These are phyloP conservation scores for Davidsoniella australis DNA, from an alignment of 2,329 filamentous ascomycete species.

Conservation along the genomic window DNA sequence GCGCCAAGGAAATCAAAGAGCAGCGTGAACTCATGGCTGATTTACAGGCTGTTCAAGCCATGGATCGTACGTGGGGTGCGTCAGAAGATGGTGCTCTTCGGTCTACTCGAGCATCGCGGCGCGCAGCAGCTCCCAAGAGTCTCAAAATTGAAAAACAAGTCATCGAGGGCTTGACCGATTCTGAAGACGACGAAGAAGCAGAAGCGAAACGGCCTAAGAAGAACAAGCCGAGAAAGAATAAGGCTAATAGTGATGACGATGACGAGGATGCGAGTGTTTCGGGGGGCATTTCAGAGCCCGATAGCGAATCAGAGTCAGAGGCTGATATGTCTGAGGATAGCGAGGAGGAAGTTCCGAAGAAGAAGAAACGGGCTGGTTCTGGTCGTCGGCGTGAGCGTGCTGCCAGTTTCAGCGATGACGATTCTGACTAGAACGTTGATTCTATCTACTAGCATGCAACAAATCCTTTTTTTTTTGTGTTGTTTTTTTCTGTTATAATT, in stretches of 20 bases:
- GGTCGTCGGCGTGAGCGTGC: background rate
- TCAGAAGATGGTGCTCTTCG: constrained; percentile 19
- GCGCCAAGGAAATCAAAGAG: constrained; percentile 76
- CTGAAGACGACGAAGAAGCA: constrained; percentile 16
- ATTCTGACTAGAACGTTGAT: background rate
- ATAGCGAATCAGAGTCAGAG: constrained; percentile 7
- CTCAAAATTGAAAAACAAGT: constrained; percentile 19
- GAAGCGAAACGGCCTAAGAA: constrained; percentile 14
- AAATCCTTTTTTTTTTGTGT: background rate
- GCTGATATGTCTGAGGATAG: constrained; percentile 8
- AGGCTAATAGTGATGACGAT: constrained; percentile 39
- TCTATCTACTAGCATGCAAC: background rate
- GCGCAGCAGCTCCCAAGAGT: constrained; percentile 12
- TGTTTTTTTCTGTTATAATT: background rate
- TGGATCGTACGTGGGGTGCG: constrained; percentile 60
- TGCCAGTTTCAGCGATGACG: background rate
- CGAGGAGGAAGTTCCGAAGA: constrained; percentile 5
- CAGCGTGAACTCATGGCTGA: constrained; percentile 69
- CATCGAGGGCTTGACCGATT: constrained; percentile 17
- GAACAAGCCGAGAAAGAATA: constrained; percentile 20
- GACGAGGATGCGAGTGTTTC: background rate
- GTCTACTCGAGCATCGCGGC: constrained; percentile 24
- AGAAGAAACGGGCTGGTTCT: background rate
- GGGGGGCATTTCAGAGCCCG: background rate
- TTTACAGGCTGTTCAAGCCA: constrained; percentile 68